Evolutionary conservation across 352 stramenopile species (phyloP).

Genomic region (Phytopythium delawarense): DNA sequence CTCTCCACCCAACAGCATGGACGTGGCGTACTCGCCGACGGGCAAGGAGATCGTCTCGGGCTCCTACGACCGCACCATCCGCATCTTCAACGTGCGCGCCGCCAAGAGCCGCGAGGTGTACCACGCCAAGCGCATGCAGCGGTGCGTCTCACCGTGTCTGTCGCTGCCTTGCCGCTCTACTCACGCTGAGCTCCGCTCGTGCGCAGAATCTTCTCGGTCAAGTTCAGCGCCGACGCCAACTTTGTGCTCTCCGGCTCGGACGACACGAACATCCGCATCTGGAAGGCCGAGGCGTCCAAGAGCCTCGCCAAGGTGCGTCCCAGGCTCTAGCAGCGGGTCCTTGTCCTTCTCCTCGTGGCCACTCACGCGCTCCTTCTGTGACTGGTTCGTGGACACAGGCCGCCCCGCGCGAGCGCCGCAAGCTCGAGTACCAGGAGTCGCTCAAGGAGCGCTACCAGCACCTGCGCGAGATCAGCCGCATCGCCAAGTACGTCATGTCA

Average conservation of each 20-base stretch:
- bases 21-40: constrained; percentile 96
- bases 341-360: background rate
- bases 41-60: constrained; percentile 98
- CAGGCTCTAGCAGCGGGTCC: background rate
- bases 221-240: constrained; percentile 87
- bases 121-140: constrained; percentile 99
- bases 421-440: constrained; percentile 96
- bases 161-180: background rate
- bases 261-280: constrained; percentile 99
- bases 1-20: constrained; percentile 67
- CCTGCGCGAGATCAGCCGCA: constrained; percentile 94
- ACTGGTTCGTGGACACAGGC: constrained; percentile 22
- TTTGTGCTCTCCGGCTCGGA: constrained; percentile 98
- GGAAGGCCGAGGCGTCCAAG: constrained; percentile 96
- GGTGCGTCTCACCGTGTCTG: constrained; percentile 33
- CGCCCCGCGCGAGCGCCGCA: constrained; percentile 77
- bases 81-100: constrained; percentile 93
- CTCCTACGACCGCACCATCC: constrained; percentile 98
- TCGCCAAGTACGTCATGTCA: constrained; percentile 67
- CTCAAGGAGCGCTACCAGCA: constrained; percentile 95
- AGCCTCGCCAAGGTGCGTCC: constrained; percentile 88
- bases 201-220: constrained; percentile 75
- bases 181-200: background rate
- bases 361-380: constrained; percentile 13
- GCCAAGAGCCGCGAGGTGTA: constrained; percentile 92